These are phyloP conservation scores for Venturia effusa DNA, from an alignment of 2,329 filamentous ascomycete species.

Conservation along the genomic window DNA sequence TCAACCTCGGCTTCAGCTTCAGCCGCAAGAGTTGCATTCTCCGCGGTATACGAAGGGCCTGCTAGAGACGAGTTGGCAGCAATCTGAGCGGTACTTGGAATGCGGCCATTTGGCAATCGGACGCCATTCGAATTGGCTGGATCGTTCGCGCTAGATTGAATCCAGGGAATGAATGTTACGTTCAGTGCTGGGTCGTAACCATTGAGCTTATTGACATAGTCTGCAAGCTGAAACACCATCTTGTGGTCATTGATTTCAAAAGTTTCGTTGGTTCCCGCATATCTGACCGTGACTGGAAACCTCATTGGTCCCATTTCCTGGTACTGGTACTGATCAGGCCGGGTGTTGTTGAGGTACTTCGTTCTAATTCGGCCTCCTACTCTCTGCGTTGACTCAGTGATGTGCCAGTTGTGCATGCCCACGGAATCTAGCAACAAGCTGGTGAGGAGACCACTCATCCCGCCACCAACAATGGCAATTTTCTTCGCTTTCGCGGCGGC, in stretches of 20 bases:
- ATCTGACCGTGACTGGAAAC: slow-evolving; percentile 43
- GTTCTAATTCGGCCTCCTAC: slow-evolving; percentile 56
- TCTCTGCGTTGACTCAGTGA: slow-evolving; percentile 49
- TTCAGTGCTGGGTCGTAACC: slow-evolving; percentile 34
- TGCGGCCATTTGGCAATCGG: slow-evolving; percentile 39
- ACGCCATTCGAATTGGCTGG: slow-evolving; percentile 37
- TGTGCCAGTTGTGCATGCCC: slow-evolving; percentile 49
- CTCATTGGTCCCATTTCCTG: slow-evolving; percentile 59
- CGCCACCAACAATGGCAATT: slow-evolving; percentile 54
- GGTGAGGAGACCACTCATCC: slow-evolving; percentile 57
- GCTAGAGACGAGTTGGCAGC: slow-evolving; percentile 32
- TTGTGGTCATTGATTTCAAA: slow-evolving; percentile 51
- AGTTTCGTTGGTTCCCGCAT: slow-evolving; percentile 44
- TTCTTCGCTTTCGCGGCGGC: slow-evolving; percentile 43
- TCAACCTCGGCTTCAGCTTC: slow-evolving; percentile 27
- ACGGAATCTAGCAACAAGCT: slow-evolving; percentile 35
- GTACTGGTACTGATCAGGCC: slow-evolving; percentile 53
- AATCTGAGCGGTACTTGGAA: slow-evolving; percentile 42
- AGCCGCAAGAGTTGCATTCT: slow-evolving; percentile 23
- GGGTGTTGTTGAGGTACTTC: slow-evolving; percentile 47
- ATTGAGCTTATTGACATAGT: slow-evolving; percentile 50
- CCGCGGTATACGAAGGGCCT: slow-evolving; percentile 17
- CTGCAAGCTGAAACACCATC: slow-evolving; percentile 53
- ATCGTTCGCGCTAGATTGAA: slow-evolving; percentile 45
- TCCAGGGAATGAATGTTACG: slow-evolving; percentile 54